Base-by-base conservation (phyloP, 2,329 filamentous ascomycete genomes). In the Xylariaceae sp. region DNA sequence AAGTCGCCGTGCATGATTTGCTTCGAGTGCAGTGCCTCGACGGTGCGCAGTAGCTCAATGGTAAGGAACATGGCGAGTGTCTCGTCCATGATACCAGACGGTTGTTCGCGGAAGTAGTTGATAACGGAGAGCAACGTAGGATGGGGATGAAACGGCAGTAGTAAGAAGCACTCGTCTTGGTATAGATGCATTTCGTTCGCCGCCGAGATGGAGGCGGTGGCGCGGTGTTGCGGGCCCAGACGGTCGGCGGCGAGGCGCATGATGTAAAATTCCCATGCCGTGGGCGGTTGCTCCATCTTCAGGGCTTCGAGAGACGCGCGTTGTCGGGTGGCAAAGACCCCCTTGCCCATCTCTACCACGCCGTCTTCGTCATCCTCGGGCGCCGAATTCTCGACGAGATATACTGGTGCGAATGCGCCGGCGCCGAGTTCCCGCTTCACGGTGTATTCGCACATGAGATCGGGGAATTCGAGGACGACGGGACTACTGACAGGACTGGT, bases 181-280 rank as follows among this genome's bases (percentile, higher is more conserved):
- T 92, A 97, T 6, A 96, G 79, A 67, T 97, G 94, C 76, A 96
- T 84, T 68, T 96, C 92, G 62, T 96, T 88, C 0, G 88, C 92
- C 39, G 84, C 80, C 1, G 95, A 84, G 55, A 99, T 78, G 11
- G 89, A 95, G 2, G 89, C 84, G 0, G 84, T 79, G 0, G 87
- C 86, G 11, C 92, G 85, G 56, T 87, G 74, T 32, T 80, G 81
- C 1, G 86, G 79, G 0, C 86, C 87, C 0, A 99, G 77, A 0
- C 94, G 87, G 27, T 81, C 76, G 60, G 92, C 89, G 1, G 88
- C 84, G 53, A 90, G 82, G 1, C 89, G 86, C 76, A 97, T 90
- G 71, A 99, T 95, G 72, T 96, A 88, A 68, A 97, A 99, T 68
- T 99, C 94, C 94, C 94, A 99, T 0, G 88, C 80, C 3, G 85